A percentile compares a stretch with the other conserved stretches of the same genome.
Evolutionary conservation across 345 rosid species (phyloP).

Genomic region (Euclidium syriacum): DNA sequence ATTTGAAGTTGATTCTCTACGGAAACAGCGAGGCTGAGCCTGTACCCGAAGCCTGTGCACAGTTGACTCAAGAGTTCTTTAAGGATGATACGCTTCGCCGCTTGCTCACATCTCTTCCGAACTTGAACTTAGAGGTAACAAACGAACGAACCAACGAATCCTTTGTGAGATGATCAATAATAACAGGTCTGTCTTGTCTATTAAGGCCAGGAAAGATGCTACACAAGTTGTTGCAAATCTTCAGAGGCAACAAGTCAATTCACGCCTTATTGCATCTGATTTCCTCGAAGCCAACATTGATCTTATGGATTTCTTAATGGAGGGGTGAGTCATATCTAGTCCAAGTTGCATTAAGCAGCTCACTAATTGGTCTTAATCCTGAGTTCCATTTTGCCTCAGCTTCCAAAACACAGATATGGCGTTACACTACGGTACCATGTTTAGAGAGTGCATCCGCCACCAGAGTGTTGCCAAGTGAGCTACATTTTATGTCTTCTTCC

Average conservation of each 20-base stretch:
- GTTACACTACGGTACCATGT: slow-evolving; percentile 94
- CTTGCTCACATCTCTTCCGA: slow-evolving; percentile 65
- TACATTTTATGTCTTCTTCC: background rate
- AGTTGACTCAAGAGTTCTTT: slow-evolving; percentile 89
- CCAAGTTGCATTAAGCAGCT: background rate
- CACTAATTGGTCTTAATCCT: background rate
- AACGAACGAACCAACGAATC: no score
- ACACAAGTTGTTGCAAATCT: slow-evolving; percentile 97
- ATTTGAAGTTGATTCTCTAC: slow-evolving; percentile 78
- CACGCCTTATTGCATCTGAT: slow-evolving; percentile 81
- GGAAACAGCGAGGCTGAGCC: slow-evolving; percentile 98
- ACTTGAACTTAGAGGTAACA: slow-evolving; percentile 83
- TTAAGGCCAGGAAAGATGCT: slow-evolving; percentile 91
- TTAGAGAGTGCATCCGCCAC: slow-evolving; percentile 96
- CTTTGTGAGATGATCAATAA: background rate
- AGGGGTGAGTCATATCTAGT: slow-evolving; percentile 55
- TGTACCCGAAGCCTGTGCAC: slow-evolving; percentile 81
- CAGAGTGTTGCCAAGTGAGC: slow-evolving; percentile 91
- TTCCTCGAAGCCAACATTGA: slow-evolving; percentile 81
- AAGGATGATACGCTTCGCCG: slow-evolving; percentile 70
- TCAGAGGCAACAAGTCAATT: slow-evolving; percentile 93
- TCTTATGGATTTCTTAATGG: slow-evolving; percentile 69
- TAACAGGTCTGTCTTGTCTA: background rate
- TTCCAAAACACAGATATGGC: slow-evolving; percentile 85
- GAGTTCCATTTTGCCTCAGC: slow-evolving; percentile 36